phyloP scores from a whole-genome alignment of 306 rosid genomes.

The Lathyrus tuberosus region DNA sequence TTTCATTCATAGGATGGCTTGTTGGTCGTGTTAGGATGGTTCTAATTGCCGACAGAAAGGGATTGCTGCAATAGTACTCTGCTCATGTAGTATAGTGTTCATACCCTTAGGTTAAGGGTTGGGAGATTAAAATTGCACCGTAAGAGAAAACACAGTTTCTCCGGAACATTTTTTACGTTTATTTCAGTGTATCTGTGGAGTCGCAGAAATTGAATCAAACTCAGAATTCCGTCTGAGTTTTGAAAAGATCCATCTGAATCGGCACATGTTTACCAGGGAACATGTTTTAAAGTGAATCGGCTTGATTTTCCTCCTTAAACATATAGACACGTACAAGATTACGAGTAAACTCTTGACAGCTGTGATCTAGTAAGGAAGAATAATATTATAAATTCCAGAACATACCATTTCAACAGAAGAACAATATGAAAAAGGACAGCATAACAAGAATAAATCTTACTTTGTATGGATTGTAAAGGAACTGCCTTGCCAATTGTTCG shows the following conservation, averaged over 20 bases:
- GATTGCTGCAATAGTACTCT: neutral
- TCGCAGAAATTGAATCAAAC: neutral
- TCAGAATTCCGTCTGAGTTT: neutral
- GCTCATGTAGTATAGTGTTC: neutral
- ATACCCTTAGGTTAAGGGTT: too few species aligned
- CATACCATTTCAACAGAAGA: conserved; percentile 22
- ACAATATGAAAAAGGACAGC: conserved; percentile 23
- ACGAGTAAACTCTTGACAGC: neutral
- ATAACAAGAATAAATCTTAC: conserved; percentile 49
- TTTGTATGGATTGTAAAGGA: conserved; percentile 92
- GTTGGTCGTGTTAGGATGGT: neutral
- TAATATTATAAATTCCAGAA: conserved; percentile 10
- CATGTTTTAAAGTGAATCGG: neutral
- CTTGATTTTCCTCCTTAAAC: neutral
- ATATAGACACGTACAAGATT: neutral
- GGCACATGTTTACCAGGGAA: neutral
- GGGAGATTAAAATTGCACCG: neutral
- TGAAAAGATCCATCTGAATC: neutral
- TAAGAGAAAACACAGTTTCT: neutral
- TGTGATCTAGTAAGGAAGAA: neutral
- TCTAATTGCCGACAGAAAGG: neutral
- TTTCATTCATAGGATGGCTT: neutral
- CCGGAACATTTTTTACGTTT: neutral
- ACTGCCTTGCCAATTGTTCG: conserved; percentile 82
- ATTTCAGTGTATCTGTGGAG: neutral